Base-by-base conservation (phyloP, 306 rosid genomes). In the Oemleria cerasiformis region DNA sequence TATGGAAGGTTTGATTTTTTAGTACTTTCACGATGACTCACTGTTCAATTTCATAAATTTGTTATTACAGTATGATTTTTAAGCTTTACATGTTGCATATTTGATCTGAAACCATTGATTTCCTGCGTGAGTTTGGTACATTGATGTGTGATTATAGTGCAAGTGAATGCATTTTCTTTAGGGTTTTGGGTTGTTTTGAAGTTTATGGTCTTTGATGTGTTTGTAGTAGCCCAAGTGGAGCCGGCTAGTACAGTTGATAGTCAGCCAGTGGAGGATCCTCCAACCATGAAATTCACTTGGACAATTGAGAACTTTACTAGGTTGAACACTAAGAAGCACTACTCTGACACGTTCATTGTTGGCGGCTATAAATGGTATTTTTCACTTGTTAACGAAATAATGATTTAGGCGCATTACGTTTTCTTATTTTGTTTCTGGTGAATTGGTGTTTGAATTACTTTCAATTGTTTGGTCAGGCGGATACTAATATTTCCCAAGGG, bases 401-500 rank as follows among this genome's bases (percentile, higher is more conserved):
- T 51, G 34, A 15, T 30, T 54, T 54, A 8, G 8, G 7, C 43
- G 13, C 36, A 41, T 16, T 21, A 47, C 11, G n/a, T 43, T 70
- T 14, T 50, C 49, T 40, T 47, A 0, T 45, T 51, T 57, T 72
- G 19, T 15, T 21, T 59, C 5, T 39, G 51, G 56, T 30, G 65
- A 56, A 58, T 65, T 6, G 54, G 63, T 13, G 34, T 71, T 64
- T 66, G 75, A 59, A 47, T 75, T 71, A 61, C 62, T 63, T 64
- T 67, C 21, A 68, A 21, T 69, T 71, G 72, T 77, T 73, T 79
- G 30, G 16, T 75, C 79, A 92, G 96, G 97, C 76, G 88, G 72
- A 78, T 87, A 68, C 69, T 81, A 38, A 64, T 86, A 13, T 92
- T 92, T 75, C 96, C 98, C 17, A 92, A 92, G 77, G 98, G 98